Base-by-base conservation (phyloP, 352 stramenopile genomes). In the Pythium brachiatum region DNA sequence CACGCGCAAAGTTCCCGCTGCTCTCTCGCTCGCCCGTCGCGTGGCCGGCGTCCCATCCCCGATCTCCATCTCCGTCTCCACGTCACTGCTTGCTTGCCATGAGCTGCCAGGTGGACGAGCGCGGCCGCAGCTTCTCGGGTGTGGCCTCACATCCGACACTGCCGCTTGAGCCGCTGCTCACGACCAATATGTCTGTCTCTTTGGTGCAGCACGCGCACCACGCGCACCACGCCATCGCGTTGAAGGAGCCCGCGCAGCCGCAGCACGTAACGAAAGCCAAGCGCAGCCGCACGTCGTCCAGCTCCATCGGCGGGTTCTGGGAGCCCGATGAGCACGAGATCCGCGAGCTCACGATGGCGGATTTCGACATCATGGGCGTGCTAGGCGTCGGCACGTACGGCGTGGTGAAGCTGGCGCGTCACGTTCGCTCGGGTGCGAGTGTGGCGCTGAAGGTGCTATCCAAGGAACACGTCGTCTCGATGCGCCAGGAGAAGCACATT, bases 361-460 rank as follows among this genome's bases (percentile, higher is more conserved):
- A 86, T 62, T 91, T 91, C 72, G 76, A 89, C n/a, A 47, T 91
- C 53, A 75, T 86, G 29, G 71, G 79, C 48, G 80, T 93, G 44
- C 72, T 94, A 0, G 85, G 83, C 21, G 78, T 91, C 12, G 87
- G 83, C 57, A 88, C 83, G 1, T 94, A 89, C 60, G 88, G 83
- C 38, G 75, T 90, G 13, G 86, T 95, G 20, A 90, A 94, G 62
- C 68, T 94, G 43, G 86, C 88, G 27, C 72, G 76, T 34, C 85
- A 92, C 64, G 69, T 76, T 27, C 66, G 73, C 18, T 87, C 74
- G 1, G 81, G 84, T 7, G 75, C 66, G 20, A 88, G 66, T 39
- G 78, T 94, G 3, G 85, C 85, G 43, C 72, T 92, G 57, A 94
- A 94, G 47, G 74, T 90, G 47, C 62, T 91, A 25, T 88, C 78